phyloP scores from a whole-genome alignment of 129 eudicot species.

The Logfia minima region DNA sequence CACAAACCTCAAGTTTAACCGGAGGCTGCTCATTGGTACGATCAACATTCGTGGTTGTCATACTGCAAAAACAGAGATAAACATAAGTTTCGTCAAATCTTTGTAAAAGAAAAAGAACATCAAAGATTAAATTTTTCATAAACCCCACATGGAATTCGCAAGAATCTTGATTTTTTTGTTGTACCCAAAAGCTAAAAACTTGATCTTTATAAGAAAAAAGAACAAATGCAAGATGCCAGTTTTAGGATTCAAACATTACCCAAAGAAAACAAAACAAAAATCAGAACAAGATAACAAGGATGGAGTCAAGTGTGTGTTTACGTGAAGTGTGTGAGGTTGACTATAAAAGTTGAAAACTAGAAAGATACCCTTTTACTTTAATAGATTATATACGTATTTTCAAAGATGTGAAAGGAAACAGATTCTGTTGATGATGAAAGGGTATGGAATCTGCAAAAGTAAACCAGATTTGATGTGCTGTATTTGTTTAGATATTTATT shows the following conservation, averaged over 20 bases:
- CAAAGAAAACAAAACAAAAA: slow-evolving; percentile 10
- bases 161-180: neutral
- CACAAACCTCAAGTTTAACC: slow-evolving; percentile 56
- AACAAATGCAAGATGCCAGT: slow-evolving; percentile 9
- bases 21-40: slow-evolving; percentile 29
- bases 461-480: too few relatives aligned
- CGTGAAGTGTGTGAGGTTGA: slow-evolving; percentile 18
- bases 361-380: slow-evolving; percentile 21
- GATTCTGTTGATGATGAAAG: slow-evolving; percentile 13
- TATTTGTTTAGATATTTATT: too few relatives aligned
- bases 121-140: neutral
- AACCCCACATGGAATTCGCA: slow-evolving; percentile 9
- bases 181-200: neutral
- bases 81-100: neutral
- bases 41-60: slow-evolving; percentile 30
- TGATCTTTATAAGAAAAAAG: neutral
- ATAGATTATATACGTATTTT: neutral
- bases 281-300: slow-evolving; percentile 10
- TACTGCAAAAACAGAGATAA: slow-evolving; percentile 21
- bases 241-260: neutral
- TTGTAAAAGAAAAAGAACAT: neutral
- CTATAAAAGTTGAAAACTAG: slow-evolving; percentile 12
- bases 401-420: slow-evolving; percentile 15
- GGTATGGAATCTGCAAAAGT: too few relatives aligned
- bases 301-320: slow-evolving; percentile 20